phyloP scores from a whole-genome alignment of 1,139 yeast species.

The Hemisphaericaspora xylanilytica region DNA sequence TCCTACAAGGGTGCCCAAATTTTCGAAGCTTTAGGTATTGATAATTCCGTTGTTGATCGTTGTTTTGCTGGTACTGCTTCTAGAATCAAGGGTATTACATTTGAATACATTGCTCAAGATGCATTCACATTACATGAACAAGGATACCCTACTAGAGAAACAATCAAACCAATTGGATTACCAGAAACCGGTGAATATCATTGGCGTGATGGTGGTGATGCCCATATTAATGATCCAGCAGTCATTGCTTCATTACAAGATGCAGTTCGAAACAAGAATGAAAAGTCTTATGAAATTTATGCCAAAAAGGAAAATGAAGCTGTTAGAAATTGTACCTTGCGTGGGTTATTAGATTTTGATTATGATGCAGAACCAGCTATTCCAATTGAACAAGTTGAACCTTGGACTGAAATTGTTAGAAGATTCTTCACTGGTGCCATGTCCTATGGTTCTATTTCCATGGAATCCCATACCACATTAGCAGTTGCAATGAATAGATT shows the following conservation, averaged over 20 bases:
- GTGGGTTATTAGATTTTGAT: constrained; percentile 92
- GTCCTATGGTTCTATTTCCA: constrained; percentile 97
- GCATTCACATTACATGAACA: constrained; percentile 91
- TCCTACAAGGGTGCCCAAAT: constrained; percentile 98
- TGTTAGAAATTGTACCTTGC: constrained; percentile 84
- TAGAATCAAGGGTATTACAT: constrained; percentile 91
- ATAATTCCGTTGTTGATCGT: constrained; percentile 89
- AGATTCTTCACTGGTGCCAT: constrained; percentile 98
- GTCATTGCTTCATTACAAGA: constrained; percentile 96
- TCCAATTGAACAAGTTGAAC: constrained; percentile 97
- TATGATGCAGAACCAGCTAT: constrained; percentile 67
- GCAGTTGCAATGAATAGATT: constrained; percentile 98
- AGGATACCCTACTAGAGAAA: constrained; percentile 79
- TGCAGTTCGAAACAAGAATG: constrained; percentile 95
- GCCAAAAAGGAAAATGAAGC: constrained; percentile 90
- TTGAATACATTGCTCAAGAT: constrained; percentile 94
- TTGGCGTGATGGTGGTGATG: constrained; percentile 98
- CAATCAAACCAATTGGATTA: constrained; percentile 68
- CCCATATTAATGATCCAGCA: constrained; percentile 90
- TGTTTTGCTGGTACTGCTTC: constrained; percentile 98
- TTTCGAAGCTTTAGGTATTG: constrained; percentile 94
- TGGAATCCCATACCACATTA: constrained; percentile 96
- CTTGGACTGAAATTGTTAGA: constrained; percentile 98
- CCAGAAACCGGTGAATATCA: constrained; percentile 98
- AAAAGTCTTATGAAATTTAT: constrained; percentile 86